Conservation (phyloP, 495 filamentous ascomycete genomes). For the Neurospora sp. region DNA sequence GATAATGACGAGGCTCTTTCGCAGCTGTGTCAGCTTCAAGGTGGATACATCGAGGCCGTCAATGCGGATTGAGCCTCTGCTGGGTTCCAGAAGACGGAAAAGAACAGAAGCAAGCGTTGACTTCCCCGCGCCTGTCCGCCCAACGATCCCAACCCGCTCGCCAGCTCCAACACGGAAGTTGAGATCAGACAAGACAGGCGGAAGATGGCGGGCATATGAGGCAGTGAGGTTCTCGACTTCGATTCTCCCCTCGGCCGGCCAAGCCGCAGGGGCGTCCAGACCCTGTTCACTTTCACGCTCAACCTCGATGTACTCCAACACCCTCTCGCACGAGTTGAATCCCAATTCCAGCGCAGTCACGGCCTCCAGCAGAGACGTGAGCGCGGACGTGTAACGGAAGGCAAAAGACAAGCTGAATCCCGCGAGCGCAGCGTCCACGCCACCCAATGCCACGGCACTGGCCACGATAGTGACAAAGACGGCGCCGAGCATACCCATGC, state of each 20-base stretch:
- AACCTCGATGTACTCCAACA: conserved; percentile 29
- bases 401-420: conserved; percentile 44
- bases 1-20: conserved; percentile 41
- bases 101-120: conserved; percentile 36
- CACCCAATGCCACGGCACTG: conserved; percentile 41
- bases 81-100: conserved; percentile 39
- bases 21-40: conserved; percentile 37
- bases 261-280: conserved; percentile 26
- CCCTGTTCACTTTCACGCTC: conserved; percentile 26
- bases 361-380: conserved; percentile 37
- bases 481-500: conserved; percentile 50
- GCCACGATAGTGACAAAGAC: conserved; percentile 50
- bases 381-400: conserved; percentile 41
- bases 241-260: conserved; percentile 34
- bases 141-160: conserved; percentile 40
- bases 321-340: conserved; percentile 30
- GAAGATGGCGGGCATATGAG: conserved; percentile 29
- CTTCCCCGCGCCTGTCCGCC: conserved; percentile 40
- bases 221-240: conserved; percentile 31
- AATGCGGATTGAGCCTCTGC: conserved; percentile 34
- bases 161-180: conserved; percentile 27
- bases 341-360: conserved; percentile 38
- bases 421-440: conserved; percentile 52
- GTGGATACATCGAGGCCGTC: conserved; percentile 41
- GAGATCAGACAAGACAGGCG: conserved; percentile 33